These are phyloP conservation scores for Taiozyma sp. DNA, from an alignment of 1,139 yeast genomes.

Conservation along the genomic window DNA sequence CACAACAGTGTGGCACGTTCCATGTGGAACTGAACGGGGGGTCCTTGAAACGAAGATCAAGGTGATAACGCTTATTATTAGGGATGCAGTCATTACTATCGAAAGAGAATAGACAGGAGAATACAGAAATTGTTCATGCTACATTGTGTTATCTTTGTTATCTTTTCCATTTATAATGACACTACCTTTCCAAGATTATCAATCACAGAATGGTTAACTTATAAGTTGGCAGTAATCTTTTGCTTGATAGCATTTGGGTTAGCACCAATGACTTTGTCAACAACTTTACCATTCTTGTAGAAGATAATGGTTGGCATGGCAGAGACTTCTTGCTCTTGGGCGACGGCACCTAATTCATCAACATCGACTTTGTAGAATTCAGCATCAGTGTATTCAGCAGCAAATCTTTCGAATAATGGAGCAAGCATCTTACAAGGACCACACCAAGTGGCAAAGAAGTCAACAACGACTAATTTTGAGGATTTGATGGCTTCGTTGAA, in stretches of 20 bases:
- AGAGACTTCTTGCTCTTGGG: slow-evolving; percentile 66
- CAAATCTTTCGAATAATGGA: slow-evolving; percentile 80
- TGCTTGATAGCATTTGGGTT: slow-evolving; percentile 79
- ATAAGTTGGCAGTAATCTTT: slow-evolving; percentile 54
- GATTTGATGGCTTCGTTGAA: slow-evolving; percentile 54
- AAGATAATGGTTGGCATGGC: slow-evolving; percentile 90
- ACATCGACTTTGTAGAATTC: slow-evolving; percentile 83
- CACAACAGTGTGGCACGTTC: no score
- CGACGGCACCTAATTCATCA: slow-evolving; percentile 70
- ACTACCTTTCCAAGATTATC: no score
- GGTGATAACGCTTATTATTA: no score
- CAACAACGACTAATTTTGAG: slow-evolving; percentile 76
- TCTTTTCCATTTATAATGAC: background rate
- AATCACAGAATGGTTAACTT: slow-evolving; percentile 16
- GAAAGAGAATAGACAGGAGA: no score
- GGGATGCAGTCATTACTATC: no score
- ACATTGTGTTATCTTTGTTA: background rate
- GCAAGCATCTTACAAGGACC: slow-evolving; percentile 97
- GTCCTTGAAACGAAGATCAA: no score
- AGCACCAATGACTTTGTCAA: slow-evolving; percentile 80
- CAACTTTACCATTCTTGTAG: slow-evolving; percentile 70
- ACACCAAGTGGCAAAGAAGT: slow-evolving; percentile 95
- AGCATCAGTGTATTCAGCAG: slow-evolving; percentile 50
- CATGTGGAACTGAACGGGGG: no score
- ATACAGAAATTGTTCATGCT: background rate